These are phyloP conservation scores for Microbotryomycetes sp. DNA, from an alignment of 1,284 basidiomycete genomes.

Conservation along the genomic window DNA sequence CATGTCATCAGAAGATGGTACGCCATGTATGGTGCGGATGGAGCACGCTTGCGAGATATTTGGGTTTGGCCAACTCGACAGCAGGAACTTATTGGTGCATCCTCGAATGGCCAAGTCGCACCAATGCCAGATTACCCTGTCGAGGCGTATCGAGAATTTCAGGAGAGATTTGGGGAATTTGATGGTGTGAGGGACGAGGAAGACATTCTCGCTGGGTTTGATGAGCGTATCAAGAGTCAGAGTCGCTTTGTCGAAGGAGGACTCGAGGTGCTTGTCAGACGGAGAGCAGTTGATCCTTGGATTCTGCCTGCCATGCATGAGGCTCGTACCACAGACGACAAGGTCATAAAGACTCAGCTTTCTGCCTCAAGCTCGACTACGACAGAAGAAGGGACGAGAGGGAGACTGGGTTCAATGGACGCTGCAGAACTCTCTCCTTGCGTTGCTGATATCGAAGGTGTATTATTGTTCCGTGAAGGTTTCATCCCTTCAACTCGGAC, in stretches of 20 bases:
- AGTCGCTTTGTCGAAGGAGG: slow-evolving; percentile 26
- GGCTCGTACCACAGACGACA: slow-evolving; percentile 5
- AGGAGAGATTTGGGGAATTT: slow-evolving; percentile 4
- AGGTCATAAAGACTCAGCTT: not conserved
- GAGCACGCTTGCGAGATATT: slow-evolving; percentile 25
- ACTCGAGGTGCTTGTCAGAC: slow-evolving; percentile 22
- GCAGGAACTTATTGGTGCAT: not conserved
- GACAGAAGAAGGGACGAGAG: not conserved
- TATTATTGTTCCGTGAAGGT: slow-evolving; percentile 25
- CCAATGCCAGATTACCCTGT: slow-evolving; percentile 21
- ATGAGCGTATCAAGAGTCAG: not conserved
- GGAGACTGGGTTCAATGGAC: not conserved
- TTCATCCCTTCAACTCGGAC: slow-evolving; percentile 19
- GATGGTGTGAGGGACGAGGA: slow-evolving; percentile 13
- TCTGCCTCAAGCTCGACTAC: not conserved
- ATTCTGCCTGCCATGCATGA: slow-evolving; percentile 21
- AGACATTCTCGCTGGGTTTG: slow-evolving; percentile 11
- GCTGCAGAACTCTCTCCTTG: slow-evolving; percentile 15
- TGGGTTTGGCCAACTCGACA: slow-evolving; percentile 29
- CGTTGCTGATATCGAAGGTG: slow-evolving; percentile 18
- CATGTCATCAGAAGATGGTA: slow-evolving; percentile 31
- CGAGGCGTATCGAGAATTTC: slow-evolving; percentile 20
- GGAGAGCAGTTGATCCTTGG: slow-evolving; percentile 25
- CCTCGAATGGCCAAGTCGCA: slow-evolving; percentile 6
- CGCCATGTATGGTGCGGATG: slow-evolving; percentile 25